Evolutionary conservation across 78 protist genomes (phyloP).

Genomic region (Chrysochromulina parva): DNA sequence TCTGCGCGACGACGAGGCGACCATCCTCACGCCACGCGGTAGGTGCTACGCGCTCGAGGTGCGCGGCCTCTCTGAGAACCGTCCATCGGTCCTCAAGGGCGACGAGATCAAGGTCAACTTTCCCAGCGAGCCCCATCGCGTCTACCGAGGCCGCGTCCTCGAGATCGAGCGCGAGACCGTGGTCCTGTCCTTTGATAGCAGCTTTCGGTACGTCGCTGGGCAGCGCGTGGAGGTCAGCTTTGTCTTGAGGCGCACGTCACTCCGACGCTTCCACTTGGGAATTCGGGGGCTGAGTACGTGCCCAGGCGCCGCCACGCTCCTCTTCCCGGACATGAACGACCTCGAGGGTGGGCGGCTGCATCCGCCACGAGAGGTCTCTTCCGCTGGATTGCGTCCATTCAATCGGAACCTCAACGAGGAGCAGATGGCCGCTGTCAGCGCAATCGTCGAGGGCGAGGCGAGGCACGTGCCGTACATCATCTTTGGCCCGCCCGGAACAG

Average conservation of each 20-base stretch:
- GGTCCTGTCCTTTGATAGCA: background rate
- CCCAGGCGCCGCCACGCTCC: no score
- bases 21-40: background rate
- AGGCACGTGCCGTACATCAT: background rate
- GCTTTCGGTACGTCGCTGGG: background rate
- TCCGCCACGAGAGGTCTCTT: no score
- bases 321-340: background rate
- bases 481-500: background rate
- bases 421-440: background rate
- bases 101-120: background rate
- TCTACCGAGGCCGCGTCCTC: background rate
- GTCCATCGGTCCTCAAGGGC: conserved; percentile 3
- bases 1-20: background rate
- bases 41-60: background rate
- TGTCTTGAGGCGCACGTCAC: background rate
- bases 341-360: background rate
- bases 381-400: no score
- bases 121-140: background rate
- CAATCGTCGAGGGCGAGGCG: background rate
- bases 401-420: background rate
- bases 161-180: background rate
- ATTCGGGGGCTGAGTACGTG: no score
- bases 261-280: background rate
- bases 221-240: background rate
- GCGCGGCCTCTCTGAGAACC: conserved; percentile 19